phyloP scores from a whole-genome alignment of 176 grass and related monocot genomes.

The barley (Hordeum vulgare) region DNA sequence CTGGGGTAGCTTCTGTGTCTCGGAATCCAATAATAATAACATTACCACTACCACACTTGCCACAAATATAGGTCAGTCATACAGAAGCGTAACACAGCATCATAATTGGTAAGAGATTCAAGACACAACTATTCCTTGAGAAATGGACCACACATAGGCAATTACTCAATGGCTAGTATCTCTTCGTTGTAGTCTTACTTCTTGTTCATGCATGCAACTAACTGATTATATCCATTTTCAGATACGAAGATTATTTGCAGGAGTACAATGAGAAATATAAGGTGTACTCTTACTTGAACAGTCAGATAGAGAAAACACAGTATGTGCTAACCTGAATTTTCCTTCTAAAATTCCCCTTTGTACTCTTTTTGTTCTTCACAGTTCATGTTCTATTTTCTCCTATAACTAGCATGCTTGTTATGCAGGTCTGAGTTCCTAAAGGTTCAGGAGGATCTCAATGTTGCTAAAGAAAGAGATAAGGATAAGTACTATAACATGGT shows the following conservation, averaged over 20 bases:
- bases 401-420: not conserved
- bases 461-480: constrained; percentile 51
- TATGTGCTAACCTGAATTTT: constrained; percentile 28
- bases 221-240: constrained; percentile 44
- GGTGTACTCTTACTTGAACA: constrained; percentile 65
- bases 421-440: constrained; percentile 58
- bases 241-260: constrained; percentile 77
- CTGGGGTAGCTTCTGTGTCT: not conserved
- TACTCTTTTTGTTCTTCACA: not conserved
- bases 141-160: not conserved
- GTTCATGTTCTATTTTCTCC: constrained; percentile 1
- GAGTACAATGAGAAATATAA: constrained; percentile 82
- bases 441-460: constrained; percentile 59
- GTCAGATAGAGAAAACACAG: constrained; percentile 73
- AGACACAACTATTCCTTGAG: not conserved
- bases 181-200: not conserved
- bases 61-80: not conserved
- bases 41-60: not conserved
- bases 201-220: not conserved
- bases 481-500: constrained; percentile 53
- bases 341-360: not conserved
- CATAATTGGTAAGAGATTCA: not conserved
- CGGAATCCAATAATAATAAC: not conserved
- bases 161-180: not conserved
- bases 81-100: not conserved